These are phyloP conservation scores for Alnus rubra DNA, from an alignment of 306 rosid genomes.

Conservation along the genomic window DNA sequence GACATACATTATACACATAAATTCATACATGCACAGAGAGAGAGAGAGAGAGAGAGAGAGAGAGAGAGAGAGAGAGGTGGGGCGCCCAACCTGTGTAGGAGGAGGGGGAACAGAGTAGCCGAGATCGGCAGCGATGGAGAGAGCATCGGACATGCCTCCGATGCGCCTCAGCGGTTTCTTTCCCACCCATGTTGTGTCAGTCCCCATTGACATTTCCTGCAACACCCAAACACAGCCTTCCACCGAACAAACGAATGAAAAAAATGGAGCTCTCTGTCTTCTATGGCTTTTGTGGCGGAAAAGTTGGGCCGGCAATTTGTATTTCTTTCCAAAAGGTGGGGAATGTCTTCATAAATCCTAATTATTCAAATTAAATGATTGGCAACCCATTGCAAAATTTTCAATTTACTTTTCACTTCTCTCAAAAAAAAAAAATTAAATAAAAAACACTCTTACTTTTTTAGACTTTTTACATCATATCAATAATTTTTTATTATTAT, in stretches of 20 bases:
- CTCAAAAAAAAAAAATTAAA: too few species aligned
- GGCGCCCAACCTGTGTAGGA: slow-evolving; percentile 47
- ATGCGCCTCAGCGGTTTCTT: slow-evolving; percentile 81
- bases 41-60: not conserved
- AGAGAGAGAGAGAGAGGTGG: not conserved
- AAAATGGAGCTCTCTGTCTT: too few species aligned
- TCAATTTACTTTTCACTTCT: too few species aligned
- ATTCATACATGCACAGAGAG: not conserved
- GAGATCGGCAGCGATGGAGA: slow-evolving; percentile 85
- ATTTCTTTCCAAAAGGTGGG: too few species aligned
- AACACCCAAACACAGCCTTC: not conserved
- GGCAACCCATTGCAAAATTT: too few species aligned
- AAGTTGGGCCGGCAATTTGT: too few species aligned
- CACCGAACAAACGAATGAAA: not conserved
- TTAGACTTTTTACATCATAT: too few species aligned
- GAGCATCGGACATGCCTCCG: slow-evolving; percentile 91
- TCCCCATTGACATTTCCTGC: slow-evolving; percentile 57
- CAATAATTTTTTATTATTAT: too few species aligned
- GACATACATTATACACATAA: not conserved
- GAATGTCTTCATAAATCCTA: too few species aligned
- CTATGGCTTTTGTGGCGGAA: too few species aligned
- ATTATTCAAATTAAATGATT: too few species aligned
- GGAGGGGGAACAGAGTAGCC: slow-evolving; percentile 71
- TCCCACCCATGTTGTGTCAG: slow-evolving; percentile 77
- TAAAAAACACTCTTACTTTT: too few species aligned